These are phyloP conservation scores for Myxozyma neotropica DNA, from an alignment of 805 yeast genomes.

Conservation along the genomic window DNA sequence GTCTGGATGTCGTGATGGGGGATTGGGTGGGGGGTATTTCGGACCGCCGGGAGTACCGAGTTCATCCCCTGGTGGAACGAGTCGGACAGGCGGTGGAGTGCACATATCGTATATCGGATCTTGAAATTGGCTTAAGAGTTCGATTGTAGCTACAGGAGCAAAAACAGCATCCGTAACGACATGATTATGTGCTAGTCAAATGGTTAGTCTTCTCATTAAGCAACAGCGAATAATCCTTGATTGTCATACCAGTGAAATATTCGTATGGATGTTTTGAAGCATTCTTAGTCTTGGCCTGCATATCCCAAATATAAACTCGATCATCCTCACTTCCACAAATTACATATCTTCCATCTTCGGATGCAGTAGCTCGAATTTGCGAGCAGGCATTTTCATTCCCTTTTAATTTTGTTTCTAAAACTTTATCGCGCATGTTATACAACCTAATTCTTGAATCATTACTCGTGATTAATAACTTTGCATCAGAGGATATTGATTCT, in stretches of 20 bases:
- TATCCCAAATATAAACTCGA: conserved; percentile 80
- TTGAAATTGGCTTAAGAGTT: conserved; percentile 67
- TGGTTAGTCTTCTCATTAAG: too few relatives aligned
- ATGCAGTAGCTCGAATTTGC: conserved; percentile 66
- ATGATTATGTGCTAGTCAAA: conserved; percentile 76
- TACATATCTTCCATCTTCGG: conserved; percentile 60
- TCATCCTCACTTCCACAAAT: conserved; percentile 87
- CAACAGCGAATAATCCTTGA: too few relatives aligned
- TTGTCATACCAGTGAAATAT: conserved; percentile 31
- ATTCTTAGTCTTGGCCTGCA: conserved; percentile 35
- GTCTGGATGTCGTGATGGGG: conserved; percentile 33
- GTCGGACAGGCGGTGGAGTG: conserved; percentile 41
- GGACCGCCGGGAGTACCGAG: neutral
- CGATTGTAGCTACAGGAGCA: conserved; percentile 72
- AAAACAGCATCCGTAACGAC: conserved; percentile 74
- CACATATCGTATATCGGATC: conserved; percentile 75
- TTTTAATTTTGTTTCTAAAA: conserved; percentile 66
- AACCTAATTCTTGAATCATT: conserved; percentile 80
- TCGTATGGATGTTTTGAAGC: conserved; percentile 35
- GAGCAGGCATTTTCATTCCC: conserved; percentile 74
- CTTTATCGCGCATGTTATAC: conserved; percentile 56
- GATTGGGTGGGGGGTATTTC: conserved; percentile 2
- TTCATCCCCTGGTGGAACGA: conserved; percentile 2
- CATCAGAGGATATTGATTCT: conserved; percentile 41
- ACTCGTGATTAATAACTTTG: conserved; percentile 63